A percentile compares a stretch with the other conserved stretches of the same genome.
Evolutionary conservation across 495 filamentous ascomycete genomes (phyloP).

Genomic region (Penicillium atrosanguineum): DNA sequence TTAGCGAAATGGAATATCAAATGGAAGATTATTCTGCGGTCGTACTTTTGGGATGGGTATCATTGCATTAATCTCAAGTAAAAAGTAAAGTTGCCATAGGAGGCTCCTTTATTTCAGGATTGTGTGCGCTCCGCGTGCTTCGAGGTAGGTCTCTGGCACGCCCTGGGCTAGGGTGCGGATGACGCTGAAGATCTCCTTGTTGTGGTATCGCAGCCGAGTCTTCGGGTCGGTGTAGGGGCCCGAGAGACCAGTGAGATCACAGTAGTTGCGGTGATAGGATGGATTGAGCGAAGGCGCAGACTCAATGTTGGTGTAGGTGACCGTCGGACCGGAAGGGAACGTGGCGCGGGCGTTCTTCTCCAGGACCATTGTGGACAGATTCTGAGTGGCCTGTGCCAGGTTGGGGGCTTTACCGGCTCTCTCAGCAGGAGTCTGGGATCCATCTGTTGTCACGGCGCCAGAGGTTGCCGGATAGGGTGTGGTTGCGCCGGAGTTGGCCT

Average conservation of each 20-base stretch:
- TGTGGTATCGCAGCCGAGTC: constrained; percentile 82
- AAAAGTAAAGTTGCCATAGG: not conserved
- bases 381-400: constrained; percentile 79
- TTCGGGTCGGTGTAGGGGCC: constrained; percentile 92
- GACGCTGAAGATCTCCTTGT: constrained; percentile 82
- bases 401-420: constrained; percentile 57
- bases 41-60: not conserved
- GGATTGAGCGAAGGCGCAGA: constrained; percentile 78
- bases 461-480: constrained; percentile 63
- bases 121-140: constrained; percentile 85
- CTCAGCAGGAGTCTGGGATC: constrained; percentile 57
- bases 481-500: constrained; percentile 75
- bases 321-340: constrained; percentile 57
- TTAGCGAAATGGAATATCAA: not conserved
- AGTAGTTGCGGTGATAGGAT: constrained; percentile 76
- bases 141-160: constrained; percentile 80
- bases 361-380: constrained; percentile 77
- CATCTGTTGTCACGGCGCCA: constrained; percentile 47
- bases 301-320: constrained; percentile 94
- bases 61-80: not conserved
- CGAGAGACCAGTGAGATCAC: constrained; percentile 88
- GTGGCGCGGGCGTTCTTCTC: constrained; percentile 61
- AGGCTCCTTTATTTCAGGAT: constrained; percentile 70
- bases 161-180: constrained; percentile 75
- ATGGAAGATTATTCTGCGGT: not conserved